Conservation (phyloP, 2,329 filamentous ascomycete genomes). For the Fonsecaea pedrosoi region DNA sequence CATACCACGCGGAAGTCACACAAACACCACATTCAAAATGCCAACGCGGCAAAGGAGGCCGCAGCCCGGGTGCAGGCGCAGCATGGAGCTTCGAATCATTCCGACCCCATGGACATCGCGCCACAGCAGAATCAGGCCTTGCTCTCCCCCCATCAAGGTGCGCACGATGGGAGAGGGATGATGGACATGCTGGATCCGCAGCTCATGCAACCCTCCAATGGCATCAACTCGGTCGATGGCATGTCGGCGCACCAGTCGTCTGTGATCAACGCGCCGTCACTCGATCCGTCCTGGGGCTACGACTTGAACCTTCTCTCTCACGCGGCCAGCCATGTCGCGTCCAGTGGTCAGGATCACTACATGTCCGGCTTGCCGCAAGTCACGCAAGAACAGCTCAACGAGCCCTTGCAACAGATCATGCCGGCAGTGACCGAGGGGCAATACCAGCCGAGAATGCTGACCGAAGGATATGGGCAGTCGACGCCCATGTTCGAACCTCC, state of each 20-base stretch:
- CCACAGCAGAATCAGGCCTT: constrained; percentile 43
- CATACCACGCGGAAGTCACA: constrained; percentile 40
- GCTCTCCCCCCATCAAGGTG: constrained; percentile 45
- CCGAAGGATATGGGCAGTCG: constrained; percentile 38
- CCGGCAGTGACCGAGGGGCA: constrained; percentile 37
- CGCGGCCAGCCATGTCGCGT: constrained; percentile 57
- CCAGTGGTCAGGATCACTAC: constrained; percentile 50
- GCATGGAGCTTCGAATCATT: constrained; percentile 23
- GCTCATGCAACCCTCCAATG: constrained; percentile 48
- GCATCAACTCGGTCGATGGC: constrained; percentile 46
- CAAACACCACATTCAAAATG: constrained; percentile 37
- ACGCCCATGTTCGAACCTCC: constrained; percentile 52
- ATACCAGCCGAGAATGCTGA: constrained; percentile 39
- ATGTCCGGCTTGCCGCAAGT: constrained; percentile 36
- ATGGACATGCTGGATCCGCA: constrained; percentile 54
- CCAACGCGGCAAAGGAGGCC: constrained; percentile 30
- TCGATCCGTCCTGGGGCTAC: constrained; percentile 59
- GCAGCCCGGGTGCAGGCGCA: constrained; percentile 23
- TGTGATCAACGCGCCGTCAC: constrained; percentile 53
- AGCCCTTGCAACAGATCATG: constrained; percentile 37
- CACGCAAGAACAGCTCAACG: constrained; percentile 39
- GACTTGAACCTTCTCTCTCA: constrained; percentile 57
- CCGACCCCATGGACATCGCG: constrained; percentile 39
- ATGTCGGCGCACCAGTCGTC: constrained; percentile 44
- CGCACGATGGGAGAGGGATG: constrained; percentile 52